These are phyloP conservation scores for Diaporthe caulivora DNA, from an alignment of 2,329 filamentous ascomycete species.

Conservation along the genomic window DNA sequence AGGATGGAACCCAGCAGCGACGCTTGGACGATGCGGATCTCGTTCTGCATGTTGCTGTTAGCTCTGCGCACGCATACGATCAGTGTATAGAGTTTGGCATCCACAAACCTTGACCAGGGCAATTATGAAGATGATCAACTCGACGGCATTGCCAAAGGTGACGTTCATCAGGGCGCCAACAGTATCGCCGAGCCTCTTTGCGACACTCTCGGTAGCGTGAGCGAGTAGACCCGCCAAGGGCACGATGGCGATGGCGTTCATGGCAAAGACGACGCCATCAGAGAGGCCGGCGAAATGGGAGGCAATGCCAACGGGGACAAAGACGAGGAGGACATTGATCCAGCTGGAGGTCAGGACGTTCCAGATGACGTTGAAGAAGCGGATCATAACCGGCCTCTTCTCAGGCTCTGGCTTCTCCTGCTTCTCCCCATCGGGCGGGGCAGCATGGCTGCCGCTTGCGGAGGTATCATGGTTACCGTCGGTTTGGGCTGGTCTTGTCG, in stretches of 20 bases:
- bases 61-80: background rate
- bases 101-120: constrained; percentile 51
- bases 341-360: constrained; percentile 71
- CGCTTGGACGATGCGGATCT: constrained; percentile 82
- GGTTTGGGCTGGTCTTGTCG: background rate
- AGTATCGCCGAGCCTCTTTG: constrained; percentile 68
- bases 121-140: constrained; percentile 68
- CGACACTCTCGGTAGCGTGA: constrained; percentile 71
- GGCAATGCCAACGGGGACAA: constrained; percentile 77
- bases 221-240: constrained; percentile 69
- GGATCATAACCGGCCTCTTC: constrained; percentile 41
- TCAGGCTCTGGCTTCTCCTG: constrained; percentile 37
- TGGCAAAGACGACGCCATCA: constrained; percentile 66
- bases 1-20: constrained; percentile 82
- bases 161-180: constrained; percentile 72
- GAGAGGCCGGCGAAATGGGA: constrained; percentile 56
- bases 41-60: constrained; percentile 54
- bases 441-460: background rate
- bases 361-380: constrained; percentile 60
- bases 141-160: constrained; percentile 72
- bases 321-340: constrained; percentile 76
- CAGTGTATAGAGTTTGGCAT: background rate
- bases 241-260: constrained; percentile 72
- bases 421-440: constrained; percentile 6
- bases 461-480: constrained; percentile 16